Evolutionary conservation across 2,329 filamentous ascomycete species (phyloP).

Genomic region (Aureobasidium mangrovei): DNA sequence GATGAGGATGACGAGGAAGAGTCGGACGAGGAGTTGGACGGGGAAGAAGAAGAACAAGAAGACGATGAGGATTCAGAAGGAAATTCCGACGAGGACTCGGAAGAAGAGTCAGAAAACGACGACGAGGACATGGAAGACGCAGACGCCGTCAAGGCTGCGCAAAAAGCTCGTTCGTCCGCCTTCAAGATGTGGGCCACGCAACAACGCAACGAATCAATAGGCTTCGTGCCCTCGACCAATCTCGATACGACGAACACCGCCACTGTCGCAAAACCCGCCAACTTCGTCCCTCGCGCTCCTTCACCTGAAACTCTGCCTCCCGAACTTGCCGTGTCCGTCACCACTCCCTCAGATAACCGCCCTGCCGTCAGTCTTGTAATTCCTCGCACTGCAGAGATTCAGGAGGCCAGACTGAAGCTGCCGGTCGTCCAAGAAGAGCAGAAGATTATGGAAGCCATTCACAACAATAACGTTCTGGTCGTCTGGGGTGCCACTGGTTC

Average conservation of each 20-base stretch:
- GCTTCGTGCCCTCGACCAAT: constrained; percentile 46
- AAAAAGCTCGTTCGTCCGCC: constrained; percentile 49
- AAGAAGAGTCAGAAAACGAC: constrained; percentile 21
- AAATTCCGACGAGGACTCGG: constrained; percentile 29
- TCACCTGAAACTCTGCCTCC: constrained; percentile 64
- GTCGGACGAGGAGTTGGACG: constrained; percentile 20
- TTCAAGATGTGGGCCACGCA: constrained; percentile 93
- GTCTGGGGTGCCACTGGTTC: constrained; percentile 93
- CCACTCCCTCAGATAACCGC: constrained; percentile 45
- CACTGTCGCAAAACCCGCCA: constrained; percentile 41
- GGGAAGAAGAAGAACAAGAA: constrained; percentile 23
- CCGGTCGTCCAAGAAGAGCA: constrained; percentile 94
- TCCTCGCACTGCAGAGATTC: constrained; percentile 60
- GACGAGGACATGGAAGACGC: constrained; percentile 26
- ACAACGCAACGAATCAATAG: constrained; percentile 75
- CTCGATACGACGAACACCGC: constrained; percentile 30
- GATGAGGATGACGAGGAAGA: constrained; percentile 21
- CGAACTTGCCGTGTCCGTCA: constrained; percentile 51
- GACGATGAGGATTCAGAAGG: constrained; percentile 18
- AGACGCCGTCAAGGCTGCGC: constrained; percentile 23
- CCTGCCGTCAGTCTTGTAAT: constrained; percentile 72
- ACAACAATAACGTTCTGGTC: constrained; percentile 82
- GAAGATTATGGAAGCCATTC: constrained; percentile 94
- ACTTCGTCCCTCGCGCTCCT: constrained; percentile 57
- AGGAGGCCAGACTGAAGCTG: constrained; percentile 67